Conservation (phyloP, 371 early-diverging fungal species). For the Rhizopus sp. region DNA sequence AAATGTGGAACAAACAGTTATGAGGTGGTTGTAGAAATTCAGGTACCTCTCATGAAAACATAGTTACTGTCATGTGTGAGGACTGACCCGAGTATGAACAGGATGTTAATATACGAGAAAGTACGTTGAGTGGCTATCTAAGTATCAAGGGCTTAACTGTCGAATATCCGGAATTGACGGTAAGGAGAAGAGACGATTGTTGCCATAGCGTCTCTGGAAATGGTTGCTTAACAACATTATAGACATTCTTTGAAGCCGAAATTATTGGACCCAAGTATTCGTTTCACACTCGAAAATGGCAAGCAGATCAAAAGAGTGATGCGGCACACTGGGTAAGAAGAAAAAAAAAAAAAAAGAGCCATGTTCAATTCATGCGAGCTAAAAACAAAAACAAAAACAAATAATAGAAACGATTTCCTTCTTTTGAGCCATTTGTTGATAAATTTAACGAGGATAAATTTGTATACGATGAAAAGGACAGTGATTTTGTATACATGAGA, state of each 20-base stretch:
- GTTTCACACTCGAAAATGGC: slow-evolving; percentile 86
- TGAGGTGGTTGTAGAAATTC: slow-evolving; percentile 69
- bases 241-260: slow-evolving; percentile 80
- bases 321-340: slow-evolving; percentile 78
- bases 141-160: slow-evolving; percentile 75
- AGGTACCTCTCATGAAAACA: slow-evolving; percentile 40
- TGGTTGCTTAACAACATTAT: not conserved
- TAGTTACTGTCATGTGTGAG: slow-evolving; percentile 1
- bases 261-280: slow-evolving; percentile 75
- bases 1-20: slow-evolving; percentile 64
- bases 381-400: not conserved
- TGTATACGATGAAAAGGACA: slow-evolving; percentile 67
- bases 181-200: slow-evolving; percentile 7
- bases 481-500: slow-evolving; percentile 90
- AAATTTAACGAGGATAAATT: slow-evolving; percentile 72
- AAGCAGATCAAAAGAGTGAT: slow-evolving; percentile 74
- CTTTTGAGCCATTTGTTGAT: slow-evolving; percentile 63
- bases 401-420: slow-evolving; percentile 60
- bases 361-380: not conserved
- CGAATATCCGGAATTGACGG: slow-evolving; percentile 73
- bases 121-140: slow-evolving; percentile 74
- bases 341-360: not conserved
- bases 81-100: too few species aligned
- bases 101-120: slow-evolving; percentile 71
- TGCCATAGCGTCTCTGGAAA: not conserved